A percentile compares a stretch with the other conserved stretches of the same genome.
phyloP scores from a whole-genome alignment of 2,329 filamentous ascomycete species.

The Fusarium caatingaense region DNA sequence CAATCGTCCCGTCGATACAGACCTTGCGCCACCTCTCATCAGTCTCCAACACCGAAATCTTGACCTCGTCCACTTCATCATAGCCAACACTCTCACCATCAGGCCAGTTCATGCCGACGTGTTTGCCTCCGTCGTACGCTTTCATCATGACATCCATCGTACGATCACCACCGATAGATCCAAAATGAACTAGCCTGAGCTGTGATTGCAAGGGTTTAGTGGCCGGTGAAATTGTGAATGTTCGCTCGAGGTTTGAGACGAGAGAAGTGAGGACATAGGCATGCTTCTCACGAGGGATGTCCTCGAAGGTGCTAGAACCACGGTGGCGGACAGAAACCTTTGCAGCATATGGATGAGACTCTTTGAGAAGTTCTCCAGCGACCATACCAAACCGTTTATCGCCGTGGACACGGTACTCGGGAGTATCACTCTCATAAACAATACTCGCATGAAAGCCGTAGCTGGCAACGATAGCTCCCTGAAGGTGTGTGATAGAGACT shows the following conservation, averaged over 20 bases:
- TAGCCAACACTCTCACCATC: slow-evolving; percentile 76
- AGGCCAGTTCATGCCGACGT: slow-evolving; percentile 63
- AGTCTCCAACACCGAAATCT: slow-evolving; percentile 73
- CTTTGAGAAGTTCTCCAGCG: slow-evolving; percentile 76
- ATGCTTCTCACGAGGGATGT: slow-evolving; percentile 62
- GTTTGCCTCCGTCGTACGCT: slow-evolving; percentile 68
- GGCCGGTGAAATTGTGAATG: slow-evolving; percentile 83
- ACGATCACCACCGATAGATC: slow-evolving; percentile 69
- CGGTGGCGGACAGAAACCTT: slow-evolving; percentile 52
- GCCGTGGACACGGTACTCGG: slow-evolving; percentile 81
- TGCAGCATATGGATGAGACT: slow-evolving; percentile 63
- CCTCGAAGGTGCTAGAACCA: slow-evolving; percentile 29
- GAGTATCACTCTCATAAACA: slow-evolving; percentile 90
- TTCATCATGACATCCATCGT: slow-evolving; percentile 82
- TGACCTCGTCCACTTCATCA: slow-evolving; percentile 73
- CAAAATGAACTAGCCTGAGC: slow-evolving; percentile 81
- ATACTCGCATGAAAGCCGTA: slow-evolving; percentile 91
- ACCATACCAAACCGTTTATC: slow-evolving; percentile 85
- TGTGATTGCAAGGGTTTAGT: slow-evolving; percentile 77
- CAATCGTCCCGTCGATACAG: slow-evolving; percentile 92
- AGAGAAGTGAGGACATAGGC: slow-evolving; percentile 81
- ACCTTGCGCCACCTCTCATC: slow-evolving; percentile 84
- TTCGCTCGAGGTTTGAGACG: slow-evolving; percentile 83
- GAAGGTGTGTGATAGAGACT: slow-evolving; percentile 57
- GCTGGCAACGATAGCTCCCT: slow-evolving; percentile 86